Evolutionary conservation across 2,329 filamentous ascomycete genomes (phyloP), one percentile per base, ranked within the genome.

Genomic region (Ophiostoma australiae): DNA sequence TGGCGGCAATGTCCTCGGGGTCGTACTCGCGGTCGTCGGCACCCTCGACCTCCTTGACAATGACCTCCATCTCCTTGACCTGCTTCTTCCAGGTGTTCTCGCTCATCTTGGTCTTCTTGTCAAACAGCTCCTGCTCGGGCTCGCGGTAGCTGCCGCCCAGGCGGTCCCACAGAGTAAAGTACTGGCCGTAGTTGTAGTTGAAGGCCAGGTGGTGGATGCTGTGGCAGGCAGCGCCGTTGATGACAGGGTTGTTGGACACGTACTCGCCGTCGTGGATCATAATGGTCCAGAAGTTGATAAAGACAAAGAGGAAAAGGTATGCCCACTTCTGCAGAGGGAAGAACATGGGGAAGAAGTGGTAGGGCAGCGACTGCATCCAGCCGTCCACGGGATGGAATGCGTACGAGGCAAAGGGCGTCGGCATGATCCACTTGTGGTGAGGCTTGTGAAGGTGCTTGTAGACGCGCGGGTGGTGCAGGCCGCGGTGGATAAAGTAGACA

Each of bases 361-460:
- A 98, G 0, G 94, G 94, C 67, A 97, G 79, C 73, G 91, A 91
- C 83, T 98, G 94, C 13, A 89, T 86, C 81, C 90, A 97, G 77
- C 94, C 94, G 78, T 98, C 94, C 69, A 97, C 80, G 0, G 94
- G 94, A 83, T 98, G 93, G 86, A 98, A 98, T 72, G 94, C 94
- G 78, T 97, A 91, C 76, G 90, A 93, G 61, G 94, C 94, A 79
- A 88, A 97, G 0, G 94, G 94, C 3, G 93, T 97, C 3, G 94
- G 94, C 92, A 97, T 96, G 81, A 98, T 97, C 94, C 94, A 98
- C 84, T 97, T 97, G 89, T 98, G 94, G 82, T 98, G 94, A 75
- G 93, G 90, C 87, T 98, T 98, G 87, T 98, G 94, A 68, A 97
- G 85, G 75, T 84, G 84, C 84, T 94, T 96, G 87, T 98, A 98